These are phyloP conservation scores for Flaveria floridana DNA, from an alignment of 140 eudicot genomes.

Conservation along the genomic window DNA sequence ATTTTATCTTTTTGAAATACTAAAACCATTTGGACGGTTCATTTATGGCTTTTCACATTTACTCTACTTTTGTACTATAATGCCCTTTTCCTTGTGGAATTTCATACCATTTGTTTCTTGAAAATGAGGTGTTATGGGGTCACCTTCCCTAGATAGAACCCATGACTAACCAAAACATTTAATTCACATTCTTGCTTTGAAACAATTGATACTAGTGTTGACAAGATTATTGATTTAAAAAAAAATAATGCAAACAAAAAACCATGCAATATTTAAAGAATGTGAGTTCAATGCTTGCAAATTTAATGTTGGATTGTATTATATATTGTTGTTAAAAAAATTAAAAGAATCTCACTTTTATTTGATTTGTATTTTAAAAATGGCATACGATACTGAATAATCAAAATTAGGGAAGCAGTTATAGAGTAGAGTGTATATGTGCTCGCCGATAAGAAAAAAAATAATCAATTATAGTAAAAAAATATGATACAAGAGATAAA, in stretches of 20 bases:
- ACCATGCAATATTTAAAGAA: conserved; percentile 16
- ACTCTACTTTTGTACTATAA: conserved; percentile 25
- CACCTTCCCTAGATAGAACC: conserved; percentile 27
- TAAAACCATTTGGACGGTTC: conserved; percentile 2
- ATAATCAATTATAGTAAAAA: background rate
- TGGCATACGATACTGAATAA: background rate
- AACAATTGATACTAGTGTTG: conserved; percentile 10
- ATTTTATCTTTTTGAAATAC: conserved; percentile 14
- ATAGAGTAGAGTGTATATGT: too few relatives aligned
- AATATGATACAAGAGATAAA: background rate
- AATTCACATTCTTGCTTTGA: conserved; percentile 17
- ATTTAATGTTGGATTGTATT: too few relatives aligned
- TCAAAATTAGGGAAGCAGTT: background rate
- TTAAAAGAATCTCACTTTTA: conserved; percentile 22
- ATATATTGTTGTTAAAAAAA: background rate
- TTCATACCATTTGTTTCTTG: conserved; percentile 21
- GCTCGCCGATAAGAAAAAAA: background rate
- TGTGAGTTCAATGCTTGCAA: background rate
- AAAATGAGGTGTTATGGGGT: conserved; percentile 28
- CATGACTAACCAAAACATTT: conserved; percentile 24
- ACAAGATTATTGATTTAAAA: conserved; percentile 21
- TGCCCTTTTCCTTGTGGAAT: conserved; percentile 34
- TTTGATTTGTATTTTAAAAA: background rate
- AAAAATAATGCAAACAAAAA: conserved; percentile 17
- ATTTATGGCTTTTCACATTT: conserved; percentile 36